These are phyloP conservation scores for Tetrapisispora fleetii DNA, from an alignment of 805 yeast species.

Conservation along the genomic window DNA sequence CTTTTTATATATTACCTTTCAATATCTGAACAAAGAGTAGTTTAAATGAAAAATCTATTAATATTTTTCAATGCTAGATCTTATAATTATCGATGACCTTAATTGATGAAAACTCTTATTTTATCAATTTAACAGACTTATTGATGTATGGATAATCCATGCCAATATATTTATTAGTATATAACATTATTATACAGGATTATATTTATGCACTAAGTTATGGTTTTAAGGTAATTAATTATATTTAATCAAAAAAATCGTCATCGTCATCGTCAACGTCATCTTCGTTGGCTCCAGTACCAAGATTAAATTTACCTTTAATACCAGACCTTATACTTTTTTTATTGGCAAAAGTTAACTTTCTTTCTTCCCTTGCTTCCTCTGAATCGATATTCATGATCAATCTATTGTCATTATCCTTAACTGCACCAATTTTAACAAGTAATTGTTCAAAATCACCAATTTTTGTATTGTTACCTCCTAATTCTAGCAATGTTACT, in stretches of 20 bases:
- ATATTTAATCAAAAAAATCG: slow-evolving; percentile 39
- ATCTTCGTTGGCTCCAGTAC: slow-evolving; percentile 29
- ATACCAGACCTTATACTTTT: slow-evolving; percentile 41
- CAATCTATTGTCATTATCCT: slow-evolving; percentile 58
- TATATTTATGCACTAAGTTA: no score
- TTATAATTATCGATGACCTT: no score
- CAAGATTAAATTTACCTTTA: slow-evolving; percentile 23
- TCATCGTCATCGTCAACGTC: slow-evolving; percentile 39
- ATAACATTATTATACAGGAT: no score
- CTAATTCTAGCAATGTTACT: slow-evolving; percentile 70
- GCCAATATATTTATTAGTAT: no score
- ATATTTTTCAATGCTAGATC: no score
- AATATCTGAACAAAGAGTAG: no score
- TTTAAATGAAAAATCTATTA: no score
- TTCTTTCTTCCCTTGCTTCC: slow-evolving; percentile 45
- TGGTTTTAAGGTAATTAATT: background rate
- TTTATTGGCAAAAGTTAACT: slow-evolving; percentile 42
- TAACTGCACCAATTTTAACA: slow-evolving; percentile 57
- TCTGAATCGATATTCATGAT: slow-evolving; percentile 50
- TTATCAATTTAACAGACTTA: no score
- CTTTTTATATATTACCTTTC: no score
- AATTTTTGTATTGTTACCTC: slow-evolving; percentile 68
- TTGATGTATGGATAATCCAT: no score
- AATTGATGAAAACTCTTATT: no score
- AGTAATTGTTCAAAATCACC: slow-evolving; percentile 66